Base-by-base conservation (phyloP, 2,329 filamentous ascomycete species). In the Elsinoe batatas region DNA sequence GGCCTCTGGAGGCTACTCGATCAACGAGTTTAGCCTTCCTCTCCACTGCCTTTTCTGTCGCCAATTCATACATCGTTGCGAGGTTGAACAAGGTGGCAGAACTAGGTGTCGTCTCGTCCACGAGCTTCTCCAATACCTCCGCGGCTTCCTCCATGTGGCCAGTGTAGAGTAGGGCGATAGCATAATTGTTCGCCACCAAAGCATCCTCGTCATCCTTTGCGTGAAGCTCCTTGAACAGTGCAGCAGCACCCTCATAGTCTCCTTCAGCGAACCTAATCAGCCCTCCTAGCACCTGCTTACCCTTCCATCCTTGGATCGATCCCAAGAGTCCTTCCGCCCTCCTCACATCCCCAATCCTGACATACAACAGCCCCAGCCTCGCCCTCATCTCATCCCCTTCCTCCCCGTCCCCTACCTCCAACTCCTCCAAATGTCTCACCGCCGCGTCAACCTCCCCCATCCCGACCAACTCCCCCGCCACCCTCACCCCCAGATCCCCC, bases 401-500 rank as follows among this genome's bases (percentile, higher is more conserved):
- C 3, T 79, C 73, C 11, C 76, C 69, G 2, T 69, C 15, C 33
- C 22, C 64, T 7, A 30, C 26, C 67, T 68, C 50, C 12, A 95
- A 68, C 3, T 76, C 81, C 17, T 75, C 74, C 1, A 98, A 73
- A 63, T 94, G 89, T 30, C 84, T 75, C 1, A 79, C 82, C 0
- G 91, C 93, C 3, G 87, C 88, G 2, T 87, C 82, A 0, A 94
- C 68, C 66, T 98, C 91, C 7, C 89, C 88, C 83, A 96, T 94
- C 68, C 93, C 87, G 5, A 91, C 77, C 26, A 93, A 71, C 0
- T 85, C 83, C 64, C 81, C 81, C 15, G 79, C 79, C 5, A 79
- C 78, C 50, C 79, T 69, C 22, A 83, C 75, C 0, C 90, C 91
- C 2, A 96, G 75, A 60, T 96, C 90, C 1, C 77, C 73, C 0